Conservation (phyloP, 345 rosid species). For the Melastoma malabathricum region DNA sequence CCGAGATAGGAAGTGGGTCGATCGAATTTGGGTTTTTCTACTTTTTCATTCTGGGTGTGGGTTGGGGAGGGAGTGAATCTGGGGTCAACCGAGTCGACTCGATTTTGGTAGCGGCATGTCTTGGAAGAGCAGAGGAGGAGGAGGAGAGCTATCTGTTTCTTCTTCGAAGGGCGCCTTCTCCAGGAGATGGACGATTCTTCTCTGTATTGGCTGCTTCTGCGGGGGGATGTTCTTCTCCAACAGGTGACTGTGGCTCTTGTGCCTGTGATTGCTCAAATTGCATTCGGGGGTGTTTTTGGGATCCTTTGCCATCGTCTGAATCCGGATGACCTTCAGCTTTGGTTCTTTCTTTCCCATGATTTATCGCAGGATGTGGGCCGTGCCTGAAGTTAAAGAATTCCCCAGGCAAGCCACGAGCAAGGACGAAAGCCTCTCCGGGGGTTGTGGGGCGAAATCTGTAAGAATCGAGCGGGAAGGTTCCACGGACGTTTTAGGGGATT, state of each 20-base stretch:
- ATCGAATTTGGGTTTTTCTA: neutral
- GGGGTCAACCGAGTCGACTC: too few species aligned
- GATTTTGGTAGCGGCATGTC: constrained; percentile 18
- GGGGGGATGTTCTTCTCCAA: constrained; percentile 84
- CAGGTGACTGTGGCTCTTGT: constrained; percentile 23
- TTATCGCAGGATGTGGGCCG: constrained; percentile 60
- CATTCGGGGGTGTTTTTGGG: too few species aligned
- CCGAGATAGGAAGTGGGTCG: neutral
- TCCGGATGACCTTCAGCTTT: neutral
- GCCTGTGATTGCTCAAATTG: constrained; percentile 1
- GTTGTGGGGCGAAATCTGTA: constrained; percentile 56
- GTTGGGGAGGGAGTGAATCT: neutral
- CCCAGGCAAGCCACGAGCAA: constrained; percentile 21
- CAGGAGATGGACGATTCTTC: constrained; percentile 65
- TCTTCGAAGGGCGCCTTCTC: constrained; percentile 40
- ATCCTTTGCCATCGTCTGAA: neutral
- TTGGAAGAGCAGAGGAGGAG: constrained; percentile 46
- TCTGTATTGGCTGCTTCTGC: constrained; percentile 87
- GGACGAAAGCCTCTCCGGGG: constrained; percentile 53
- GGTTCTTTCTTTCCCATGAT: neutral
- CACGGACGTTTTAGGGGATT: constrained; percentile 43
- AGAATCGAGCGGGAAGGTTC: constrained; percentile 34
- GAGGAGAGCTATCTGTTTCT: constrained; percentile 14
- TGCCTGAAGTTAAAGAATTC: constrained; percentile 52
- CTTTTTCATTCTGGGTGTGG: too few species aligned